Conservation (phyloP, 192 early-diverging fungal genomes). For the Diversispora eburnea region DNA sequence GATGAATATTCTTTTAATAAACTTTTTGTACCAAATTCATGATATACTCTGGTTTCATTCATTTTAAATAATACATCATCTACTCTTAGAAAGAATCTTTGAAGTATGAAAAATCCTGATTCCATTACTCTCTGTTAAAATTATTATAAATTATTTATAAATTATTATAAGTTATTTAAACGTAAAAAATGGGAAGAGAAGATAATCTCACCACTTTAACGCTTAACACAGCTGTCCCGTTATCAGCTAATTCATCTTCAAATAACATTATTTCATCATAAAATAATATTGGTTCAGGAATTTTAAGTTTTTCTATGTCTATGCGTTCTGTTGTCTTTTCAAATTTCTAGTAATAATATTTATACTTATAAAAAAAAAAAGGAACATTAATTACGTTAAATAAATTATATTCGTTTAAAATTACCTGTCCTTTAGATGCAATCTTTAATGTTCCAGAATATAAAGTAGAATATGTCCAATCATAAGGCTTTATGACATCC, state of each 20-base stretch:
- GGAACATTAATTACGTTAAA: not conserved
- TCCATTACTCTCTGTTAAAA: conserved; percentile 83
- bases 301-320: conserved; percentile 71
- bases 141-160: too few relatives aligned
- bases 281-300: conserved; percentile 84
- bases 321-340: conserved; percentile 50
- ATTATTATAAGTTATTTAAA: too few relatives aligned
- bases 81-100: conserved; percentile 87
- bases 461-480: conserved; percentile 92
- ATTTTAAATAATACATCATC: conserved; percentile 90
- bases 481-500: conserved; percentile 88
- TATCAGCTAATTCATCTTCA: conserved; percentile 96
- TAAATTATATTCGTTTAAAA: not conserved
- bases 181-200: not conserved
- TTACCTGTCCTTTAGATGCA: conserved; percentile 4
- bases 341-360: conserved; percentile 19
- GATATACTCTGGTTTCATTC: conserved; percentile 88
- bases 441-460: conserved; percentile 63
- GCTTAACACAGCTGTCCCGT: conserved; percentile 78
- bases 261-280: conserved; percentile 93
- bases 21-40: conserved; percentile 68
- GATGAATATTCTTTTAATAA: conserved; percentile 70
- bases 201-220: conserved; percentile 65
- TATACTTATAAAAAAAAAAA: not conserved
- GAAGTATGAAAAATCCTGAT: conserved; percentile 80